Percentiles rank a stretch among this genome's conserved stretches.
These are phyloP conservation scores for Cryptosporidium canis DNA, from an alignment of 169 alveolate genomes.

Conservation along the genomic window DNA sequence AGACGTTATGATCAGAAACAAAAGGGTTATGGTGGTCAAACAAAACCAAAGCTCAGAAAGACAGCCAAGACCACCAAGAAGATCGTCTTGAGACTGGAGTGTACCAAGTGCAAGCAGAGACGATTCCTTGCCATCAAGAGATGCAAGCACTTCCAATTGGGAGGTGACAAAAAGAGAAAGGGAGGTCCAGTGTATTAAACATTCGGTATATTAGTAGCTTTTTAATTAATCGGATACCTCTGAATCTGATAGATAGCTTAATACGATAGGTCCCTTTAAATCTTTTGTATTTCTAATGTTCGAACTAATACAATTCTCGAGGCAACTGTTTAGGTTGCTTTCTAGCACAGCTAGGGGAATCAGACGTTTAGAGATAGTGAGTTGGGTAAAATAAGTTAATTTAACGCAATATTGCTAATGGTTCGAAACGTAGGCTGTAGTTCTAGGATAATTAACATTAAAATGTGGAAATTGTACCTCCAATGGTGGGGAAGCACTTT, in stretches of 20 bases:
- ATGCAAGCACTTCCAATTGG: slow-evolving; percentile 98
- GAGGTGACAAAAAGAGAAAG: slow-evolving; percentile 94
- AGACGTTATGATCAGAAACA: slow-evolving; percentile 99
- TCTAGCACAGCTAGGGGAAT: not conserved
- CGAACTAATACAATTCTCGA: not conserved
- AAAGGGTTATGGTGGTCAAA: slow-evolving; percentile 99
- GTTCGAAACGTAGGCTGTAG: not conserved
- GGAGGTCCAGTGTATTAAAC: slow-evolving; percentile 76
- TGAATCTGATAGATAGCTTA: not conserved
- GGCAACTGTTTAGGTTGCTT: too few species aligned
- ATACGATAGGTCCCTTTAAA: not conserved
- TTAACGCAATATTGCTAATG: not conserved
- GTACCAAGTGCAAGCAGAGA: slow-evolving; percentile 97
- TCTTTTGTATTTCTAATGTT: not conserved
- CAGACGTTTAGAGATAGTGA: not conserved
- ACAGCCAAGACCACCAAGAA: slow-evolving; percentile 99
- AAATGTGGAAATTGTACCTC: slow-evolving; percentile 14
- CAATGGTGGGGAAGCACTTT: slow-evolving; percentile 68
- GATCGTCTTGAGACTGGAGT: slow-evolving; percentile 96
- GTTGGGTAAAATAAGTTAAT: not conserved
- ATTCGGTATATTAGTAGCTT: not conserved
- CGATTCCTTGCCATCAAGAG: slow-evolving; percentile 95
- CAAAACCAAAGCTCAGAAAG: slow-evolving; percentile 98
- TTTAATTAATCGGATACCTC: not conserved
- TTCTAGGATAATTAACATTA: not conserved